These are phyloP conservation scores for Sporothrix dimorphospora DNA, from an alignment of 2,329 filamentous ascomycete species.

Conservation along the genomic window DNA sequence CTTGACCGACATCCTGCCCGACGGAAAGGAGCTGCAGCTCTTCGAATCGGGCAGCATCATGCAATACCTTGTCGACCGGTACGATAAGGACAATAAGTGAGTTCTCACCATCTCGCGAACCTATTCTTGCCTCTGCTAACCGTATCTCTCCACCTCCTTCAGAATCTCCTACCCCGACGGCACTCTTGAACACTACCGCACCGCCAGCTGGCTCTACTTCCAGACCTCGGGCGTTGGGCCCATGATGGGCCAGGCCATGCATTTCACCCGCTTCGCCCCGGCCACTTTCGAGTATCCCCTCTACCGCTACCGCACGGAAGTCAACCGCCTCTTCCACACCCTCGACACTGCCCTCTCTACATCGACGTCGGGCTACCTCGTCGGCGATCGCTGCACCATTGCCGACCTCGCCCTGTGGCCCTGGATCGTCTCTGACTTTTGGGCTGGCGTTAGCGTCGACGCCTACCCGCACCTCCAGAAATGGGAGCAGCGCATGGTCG, in stretches of 20 bases:
- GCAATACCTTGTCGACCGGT: constrained; percentile 81
- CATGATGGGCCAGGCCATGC: constrained; percentile 83
- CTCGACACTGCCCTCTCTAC: constrained; percentile 70
- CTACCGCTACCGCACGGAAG: constrained; percentile 72
- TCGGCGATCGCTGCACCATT: constrained; percentile 70
- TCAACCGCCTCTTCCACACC: constrained; percentile 75
- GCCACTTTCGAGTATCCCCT: constrained; percentile 62
- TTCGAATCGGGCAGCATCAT: constrained; percentile 85
- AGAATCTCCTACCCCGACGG: constrained; percentile 72
- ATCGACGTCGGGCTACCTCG: constrained; percentile 56
- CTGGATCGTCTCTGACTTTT: not conserved
- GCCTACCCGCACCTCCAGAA: not conserved
- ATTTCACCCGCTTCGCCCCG: constrained; percentile 78
- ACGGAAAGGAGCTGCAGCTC: constrained; percentile 72
- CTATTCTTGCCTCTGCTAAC: not conserved
- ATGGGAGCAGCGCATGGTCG: not conserved
- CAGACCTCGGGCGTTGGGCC: constrained; percentile 80
- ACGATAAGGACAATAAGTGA: constrained; percentile 74
- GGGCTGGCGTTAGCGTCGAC: not conserved
- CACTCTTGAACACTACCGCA: constrained; percentile 67
- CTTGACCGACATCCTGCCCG: constrained; percentile 74
- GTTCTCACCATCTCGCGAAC: not conserved
- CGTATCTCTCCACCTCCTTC: not conserved
- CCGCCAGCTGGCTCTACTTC: constrained; percentile 58
- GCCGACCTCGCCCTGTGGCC: constrained; percentile 67